Evolutionary conservation across 2,329 filamentous ascomycete species (phyloP), one percentile per base, ranked within the genome.

Genomic region (Penicillium sp.): DNA sequence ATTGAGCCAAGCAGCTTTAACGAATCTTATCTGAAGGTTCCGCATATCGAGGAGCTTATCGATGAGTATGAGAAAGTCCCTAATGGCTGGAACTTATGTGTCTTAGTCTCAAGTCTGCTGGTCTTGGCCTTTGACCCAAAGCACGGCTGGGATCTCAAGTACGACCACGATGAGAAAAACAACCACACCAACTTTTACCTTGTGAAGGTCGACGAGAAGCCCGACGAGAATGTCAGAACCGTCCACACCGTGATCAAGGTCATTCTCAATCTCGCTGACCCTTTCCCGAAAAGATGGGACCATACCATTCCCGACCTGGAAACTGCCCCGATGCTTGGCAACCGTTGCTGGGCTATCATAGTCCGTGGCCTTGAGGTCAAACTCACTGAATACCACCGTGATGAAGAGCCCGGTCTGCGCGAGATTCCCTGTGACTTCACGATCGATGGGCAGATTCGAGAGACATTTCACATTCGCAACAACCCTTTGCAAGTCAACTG

Each of bases 261-360:
- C 8, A 2, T 50, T 11, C 18, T 27, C 24, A 34, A 49, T 29
- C 7, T 10, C 3, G 7, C 11, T 11, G 40, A n/a, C 6, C 5
- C 24, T 10, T 31, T 44, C 32, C 5, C 13, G 3, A 9, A 38
- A 6, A 11, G 14, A 11, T 54, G 46, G 51, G 47, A 54, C 16
- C 16, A 18, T 9, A 10, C 14, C 0, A n/a, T 50, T 4, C 6
- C 44, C 6, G 24, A 16, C 5, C 22, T 53, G 11, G 8, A 29
- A 11, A 13, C 11, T 21, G 50, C 50, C 13, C 50, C 50, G 6
- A 22, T 48, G 5, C 16, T 38, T 1, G 10, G 16, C 14, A 39
- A 45, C 6, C 46, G 51, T 14, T 54, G 51, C 40, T 54, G 51
- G 51, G 51, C 31, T 5, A 16, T 54, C 2, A 22, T 54, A 9